Evolutionary conservation across 306 rosid species (phyloP).

Genomic region (Mimosa pudica): DNA sequence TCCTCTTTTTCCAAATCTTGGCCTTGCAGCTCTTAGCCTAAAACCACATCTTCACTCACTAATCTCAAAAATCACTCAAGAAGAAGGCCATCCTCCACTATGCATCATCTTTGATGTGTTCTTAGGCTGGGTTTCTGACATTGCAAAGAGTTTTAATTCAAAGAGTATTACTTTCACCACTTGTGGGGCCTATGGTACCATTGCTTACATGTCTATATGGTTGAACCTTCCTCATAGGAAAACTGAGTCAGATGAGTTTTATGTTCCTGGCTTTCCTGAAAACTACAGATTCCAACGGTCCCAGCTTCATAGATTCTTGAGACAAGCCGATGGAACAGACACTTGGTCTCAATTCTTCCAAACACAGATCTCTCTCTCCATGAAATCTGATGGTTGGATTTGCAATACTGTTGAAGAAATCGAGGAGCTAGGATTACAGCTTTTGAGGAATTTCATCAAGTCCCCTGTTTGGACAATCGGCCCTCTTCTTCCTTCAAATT

Average conservation of each 20-base stretch:
- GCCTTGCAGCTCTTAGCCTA: conserved; percentile 43
- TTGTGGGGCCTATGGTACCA: conserved; percentile 71
- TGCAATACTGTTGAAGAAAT: conserved; percentile 66
- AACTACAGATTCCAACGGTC: conserved; percentile 48
- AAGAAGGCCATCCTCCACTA: conserved; percentile 53
- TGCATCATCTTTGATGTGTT: conserved; percentile 54
- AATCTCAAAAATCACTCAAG: conserved; percentile 34
- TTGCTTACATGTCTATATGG: conserved; percentile 66
- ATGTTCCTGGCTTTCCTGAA: conserved; percentile 63
- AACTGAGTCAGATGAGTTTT: conserved; percentile 50
- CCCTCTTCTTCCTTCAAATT: conserved; percentile 48
- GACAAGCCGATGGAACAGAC: conserved; percentile 62
- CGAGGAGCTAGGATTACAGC: conserved; percentile 59
- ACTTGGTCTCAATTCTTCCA: conserved; percentile 56
- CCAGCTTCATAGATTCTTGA: conserved; percentile 46
- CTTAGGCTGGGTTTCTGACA: conserved; percentile 56
- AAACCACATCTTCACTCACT: conserved; percentile 49
- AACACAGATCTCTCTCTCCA: conserved; percentile 33
- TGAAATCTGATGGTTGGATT: conserved; percentile 65
- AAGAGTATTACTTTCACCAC: conserved; percentile 56
- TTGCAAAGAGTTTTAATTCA: conserved; percentile 49
- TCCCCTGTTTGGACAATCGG: conserved; percentile 58
- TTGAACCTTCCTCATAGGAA: conserved; percentile 61
- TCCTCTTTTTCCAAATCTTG: conserved; percentile 21
- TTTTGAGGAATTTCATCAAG: conserved; percentile 47